Conservation (phyloP, 1,284 basidiomycete species). For the Grifola frondosa region DNA sequence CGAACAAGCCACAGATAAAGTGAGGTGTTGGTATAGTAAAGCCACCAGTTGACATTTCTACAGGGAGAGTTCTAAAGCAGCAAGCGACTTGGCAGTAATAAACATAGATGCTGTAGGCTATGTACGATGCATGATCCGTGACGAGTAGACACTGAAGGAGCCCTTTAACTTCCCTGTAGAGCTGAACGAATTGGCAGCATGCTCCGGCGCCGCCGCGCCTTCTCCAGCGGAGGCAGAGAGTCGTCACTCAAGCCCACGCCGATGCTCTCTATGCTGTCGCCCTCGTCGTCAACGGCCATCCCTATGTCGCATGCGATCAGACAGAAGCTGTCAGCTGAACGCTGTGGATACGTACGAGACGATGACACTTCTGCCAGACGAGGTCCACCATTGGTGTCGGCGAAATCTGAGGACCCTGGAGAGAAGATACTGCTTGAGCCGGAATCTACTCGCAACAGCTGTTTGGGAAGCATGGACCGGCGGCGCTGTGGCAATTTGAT, state of each 20-base stretch:
- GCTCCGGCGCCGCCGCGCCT: slow-evolving; percentile 49
- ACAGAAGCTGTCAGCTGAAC: slow-evolving; percentile 1
- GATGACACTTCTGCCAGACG: slow-evolving; percentile 21
- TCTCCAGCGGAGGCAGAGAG: slow-evolving; percentile 52
- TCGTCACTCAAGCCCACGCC: slow-evolving; percentile 5
- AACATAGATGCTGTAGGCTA: too few relatives aligned
- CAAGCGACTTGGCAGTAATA: too few relatives aligned
- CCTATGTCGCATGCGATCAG: slow-evolving; percentile 6
- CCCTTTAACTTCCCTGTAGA: too few relatives aligned
- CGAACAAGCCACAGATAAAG: too few relatives aligned
- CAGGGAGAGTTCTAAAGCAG: too few relatives aligned
- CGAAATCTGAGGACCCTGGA: slow-evolving; percentile 15
- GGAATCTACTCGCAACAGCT: slow-evolving; percentile 32
- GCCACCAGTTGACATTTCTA: too few relatives aligned
- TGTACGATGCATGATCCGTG: too few relatives aligned
- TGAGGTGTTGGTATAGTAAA: too few relatives aligned
- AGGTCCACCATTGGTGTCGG: slow-evolving; percentile 1
- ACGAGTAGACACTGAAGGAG: too few relatives aligned
- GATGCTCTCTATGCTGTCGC: slow-evolving; percentile 28
- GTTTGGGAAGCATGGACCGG: slow-evolving; percentile 69
- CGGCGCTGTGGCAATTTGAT: slow-evolving; percentile 40
- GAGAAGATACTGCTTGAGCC: slow-evolving; percentile 5
- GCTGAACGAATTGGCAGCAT: too few relatives aligned
- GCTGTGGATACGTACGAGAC: neutral
- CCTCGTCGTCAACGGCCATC: slow-evolving; percentile 35